Conservation (phyloP, 495 filamentous ascomycete genomes). For the Hypoxylon trugodes region DNA sequence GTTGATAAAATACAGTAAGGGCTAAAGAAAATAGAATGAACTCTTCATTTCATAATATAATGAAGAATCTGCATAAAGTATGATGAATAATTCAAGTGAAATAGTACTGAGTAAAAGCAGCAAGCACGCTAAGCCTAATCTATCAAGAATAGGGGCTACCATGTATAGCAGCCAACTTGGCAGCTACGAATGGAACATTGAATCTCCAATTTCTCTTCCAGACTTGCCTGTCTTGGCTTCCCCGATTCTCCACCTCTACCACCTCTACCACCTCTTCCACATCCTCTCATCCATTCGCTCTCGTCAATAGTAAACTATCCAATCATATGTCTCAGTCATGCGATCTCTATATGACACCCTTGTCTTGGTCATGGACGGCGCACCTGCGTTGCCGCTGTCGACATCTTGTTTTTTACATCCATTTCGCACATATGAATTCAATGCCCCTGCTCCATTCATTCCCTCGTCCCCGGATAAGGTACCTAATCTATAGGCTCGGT, state of each 20-base stretch:
- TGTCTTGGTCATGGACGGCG: conserved; percentile 22
- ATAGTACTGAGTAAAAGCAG: conserved; percentile 7
- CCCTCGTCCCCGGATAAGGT: background rate
- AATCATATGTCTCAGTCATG: conserved; percentile 37
- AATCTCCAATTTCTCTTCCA: conserved; percentile 1
- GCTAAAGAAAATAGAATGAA: too few species aligned
- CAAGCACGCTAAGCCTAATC: background rate
- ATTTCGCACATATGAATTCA: too few species aligned
- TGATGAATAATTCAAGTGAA: too few species aligned
- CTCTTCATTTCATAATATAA: too few species aligned
- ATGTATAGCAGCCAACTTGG: background rate
- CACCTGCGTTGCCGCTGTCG: conserved; percentile 9
- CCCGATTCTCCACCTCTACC: conserved; percentile 2
- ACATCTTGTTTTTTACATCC: conserved; percentile 16
- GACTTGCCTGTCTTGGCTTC: conserved; percentile 14
- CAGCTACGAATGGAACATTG: background rate
- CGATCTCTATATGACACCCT: conserved; percentile 25
- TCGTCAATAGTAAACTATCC: conserved; percentile 15
- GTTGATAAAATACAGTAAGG: too few species aligned
- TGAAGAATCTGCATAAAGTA: too few species aligned
- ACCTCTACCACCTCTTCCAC: background rate
- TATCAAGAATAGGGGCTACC: background rate
- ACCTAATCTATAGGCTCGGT: background rate
- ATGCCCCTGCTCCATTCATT: background rate
- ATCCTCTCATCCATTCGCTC: background rate